Conservation (phyloP, 331 rosid genomes). For the Phaseolus coccineus region DNA sequence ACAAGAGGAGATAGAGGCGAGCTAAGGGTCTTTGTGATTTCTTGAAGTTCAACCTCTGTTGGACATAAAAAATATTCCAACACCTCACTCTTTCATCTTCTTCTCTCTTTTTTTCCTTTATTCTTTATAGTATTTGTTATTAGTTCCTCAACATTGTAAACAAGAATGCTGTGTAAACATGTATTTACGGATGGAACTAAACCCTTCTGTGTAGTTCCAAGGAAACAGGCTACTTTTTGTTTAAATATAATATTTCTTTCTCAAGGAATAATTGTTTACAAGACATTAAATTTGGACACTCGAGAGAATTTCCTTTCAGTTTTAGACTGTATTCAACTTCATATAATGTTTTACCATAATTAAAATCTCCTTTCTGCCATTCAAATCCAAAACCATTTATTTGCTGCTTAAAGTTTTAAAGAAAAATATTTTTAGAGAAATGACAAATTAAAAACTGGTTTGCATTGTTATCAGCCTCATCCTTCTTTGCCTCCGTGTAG, state of each 20-base stretch:
- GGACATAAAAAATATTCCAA: neutral
- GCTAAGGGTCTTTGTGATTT: conserved; percentile 88
- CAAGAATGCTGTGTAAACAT: neutral
- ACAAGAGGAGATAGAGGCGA: conserved; percentile 93
- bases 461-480: neutral
- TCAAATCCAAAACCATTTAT: neutral
- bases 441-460: neutral
- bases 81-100: conserved; percentile 1
- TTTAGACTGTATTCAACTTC: conserved; percentile 5
- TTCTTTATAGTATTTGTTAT: neutral
- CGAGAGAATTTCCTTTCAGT: conserved; percentile 17
- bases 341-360: neutral
- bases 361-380: neutral
- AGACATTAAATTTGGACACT: conserved; percentile 18
- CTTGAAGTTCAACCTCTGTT: conserved; percentile 53
- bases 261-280: conserved; percentile 39
- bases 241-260: conserved; percentile 36
- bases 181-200: conserved; percentile 15
- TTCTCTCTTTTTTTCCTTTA: neutral
- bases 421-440: neutral
- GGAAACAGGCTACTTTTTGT: conserved; percentile 22
- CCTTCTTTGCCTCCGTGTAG: neutral
- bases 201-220: conserved; percentile 28
- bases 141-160: conserved; percentile 34
- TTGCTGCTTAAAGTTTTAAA: neutral